These are phyloP conservation scores for Butyriboletus loyo DNA, from an alignment of 768 basidiomycete genomes.

Conservation along the genomic window DNA sequence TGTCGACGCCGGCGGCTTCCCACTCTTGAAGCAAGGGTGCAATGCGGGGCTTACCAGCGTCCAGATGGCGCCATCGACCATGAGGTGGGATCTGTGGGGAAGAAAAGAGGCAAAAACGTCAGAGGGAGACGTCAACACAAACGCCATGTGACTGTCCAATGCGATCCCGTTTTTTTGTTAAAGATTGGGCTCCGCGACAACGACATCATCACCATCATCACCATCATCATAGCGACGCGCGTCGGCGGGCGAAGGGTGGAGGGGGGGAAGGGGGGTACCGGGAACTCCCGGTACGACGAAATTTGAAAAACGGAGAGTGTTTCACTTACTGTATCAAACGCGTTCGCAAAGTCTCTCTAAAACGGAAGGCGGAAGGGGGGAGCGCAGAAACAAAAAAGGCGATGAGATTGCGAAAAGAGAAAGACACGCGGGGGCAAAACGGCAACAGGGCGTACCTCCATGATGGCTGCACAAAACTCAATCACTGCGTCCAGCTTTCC, in stretches of 20 bases:
- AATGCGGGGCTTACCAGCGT: slow-evolving; percentile 64
- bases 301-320: neutral
- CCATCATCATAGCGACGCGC: neutral
- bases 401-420: neutral
- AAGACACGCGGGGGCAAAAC: neutral
- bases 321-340: slow-evolving; percentile 56
- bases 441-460: slow-evolving; percentile 53
- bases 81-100: slow-evolving; percentile 72
- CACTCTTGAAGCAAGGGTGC: slow-evolving; percentile 57
- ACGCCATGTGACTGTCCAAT: neutral
- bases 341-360: slow-evolving; percentile 79
- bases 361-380: no score
- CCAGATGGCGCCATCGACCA: slow-evolving; percentile 88
- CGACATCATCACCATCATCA: neutral
- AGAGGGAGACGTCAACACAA: neutral
- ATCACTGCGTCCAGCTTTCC: slow-evolving; percentile 69
- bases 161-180: neutral
- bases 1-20: slow-evolving; percentile 41
- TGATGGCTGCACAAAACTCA: slow-evolving; percentile 72
- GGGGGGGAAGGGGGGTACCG: neutral
- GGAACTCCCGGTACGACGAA: neutral
- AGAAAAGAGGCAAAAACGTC: no score
- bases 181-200: neutral
- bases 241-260: slow-evolving; percentile 7
- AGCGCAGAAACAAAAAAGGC: no score